These are phyloP conservation scores for Claviceps sp. DNA, from an alignment of 2,329 filamentous ascomycete species.

Conservation along the genomic window DNA sequence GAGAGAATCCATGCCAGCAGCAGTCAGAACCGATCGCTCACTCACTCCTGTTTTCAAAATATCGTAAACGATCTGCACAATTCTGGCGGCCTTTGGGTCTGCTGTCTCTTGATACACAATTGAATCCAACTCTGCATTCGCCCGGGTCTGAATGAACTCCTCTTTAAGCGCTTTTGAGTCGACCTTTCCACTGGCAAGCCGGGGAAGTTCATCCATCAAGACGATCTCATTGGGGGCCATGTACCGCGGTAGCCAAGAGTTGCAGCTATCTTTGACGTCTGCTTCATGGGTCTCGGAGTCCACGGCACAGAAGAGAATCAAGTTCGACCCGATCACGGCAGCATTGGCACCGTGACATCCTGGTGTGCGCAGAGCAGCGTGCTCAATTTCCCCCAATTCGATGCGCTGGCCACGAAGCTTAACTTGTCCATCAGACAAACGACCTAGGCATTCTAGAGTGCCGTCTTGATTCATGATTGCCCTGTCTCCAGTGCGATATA, in stretches of 20 bases:
- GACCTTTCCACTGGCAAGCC: conserved; percentile 71
- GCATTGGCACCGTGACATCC: conserved; percentile 55
- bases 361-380: conserved; percentile 46
- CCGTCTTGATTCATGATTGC: conserved; percentile 55
- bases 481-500: conserved; percentile 81
- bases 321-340: conserved; percentile 48
- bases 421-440: conserved; percentile 68
- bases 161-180: conserved; percentile 52
- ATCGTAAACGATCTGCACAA: conserved; percentile 27
- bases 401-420: conserved; percentile 77
- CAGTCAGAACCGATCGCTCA: conserved; percentile 30
- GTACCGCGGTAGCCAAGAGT: conserved; percentile 62
- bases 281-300: conserved; percentile 22
- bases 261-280: conserved; percentile 46
- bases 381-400: conserved; percentile 67
- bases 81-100: conserved; percentile 13
- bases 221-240: conserved; percentile 73
- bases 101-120: conserved; percentile 4
- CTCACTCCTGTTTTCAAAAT: conserved; percentile 26
- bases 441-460: conserved; percentile 68
- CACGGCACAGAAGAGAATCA: conserved; percentile 63
- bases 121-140: not conserved
- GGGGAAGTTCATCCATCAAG: conserved; percentile 50
- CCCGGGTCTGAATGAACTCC: conserved; percentile 24
- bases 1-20: conserved; percentile 51